Conservation (phyloP, 2,329 filamentous ascomycete species). For the Trichoderma polysporum region DNA sequence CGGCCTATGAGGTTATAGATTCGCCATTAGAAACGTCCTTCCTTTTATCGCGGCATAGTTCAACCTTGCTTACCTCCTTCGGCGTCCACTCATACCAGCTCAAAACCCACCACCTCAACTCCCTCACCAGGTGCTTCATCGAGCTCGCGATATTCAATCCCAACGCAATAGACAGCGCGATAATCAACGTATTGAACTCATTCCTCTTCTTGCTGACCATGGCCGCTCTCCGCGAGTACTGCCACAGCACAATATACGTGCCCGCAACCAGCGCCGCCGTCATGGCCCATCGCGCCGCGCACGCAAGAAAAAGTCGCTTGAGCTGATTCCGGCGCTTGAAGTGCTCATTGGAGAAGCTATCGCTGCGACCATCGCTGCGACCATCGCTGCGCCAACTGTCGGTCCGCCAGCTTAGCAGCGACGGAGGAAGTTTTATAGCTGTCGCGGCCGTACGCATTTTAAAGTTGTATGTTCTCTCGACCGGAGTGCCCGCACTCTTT, state of each 20-base stretch:
- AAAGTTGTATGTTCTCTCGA: background rate
- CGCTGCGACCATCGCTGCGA: constrained; percentile 21
- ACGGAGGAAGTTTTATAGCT: constrained; percentile 4
- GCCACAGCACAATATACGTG: constrained; percentile 32
- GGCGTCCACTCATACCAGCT: constrained; percentile 37
- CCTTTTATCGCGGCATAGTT: background rate
- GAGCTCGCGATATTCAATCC: constrained; percentile 44
- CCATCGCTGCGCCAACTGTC: constrained; percentile 25
- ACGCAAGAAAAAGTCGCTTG: constrained; percentile 23
- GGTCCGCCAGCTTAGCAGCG: constrained; percentile 11
- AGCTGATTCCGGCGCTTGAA: constrained; percentile 27
- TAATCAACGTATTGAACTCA: constrained; percentile 45
- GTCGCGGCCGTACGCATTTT: constrained; percentile 4
- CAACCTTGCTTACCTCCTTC: constrained; percentile 38
- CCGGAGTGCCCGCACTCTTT: constrained; percentile 1
- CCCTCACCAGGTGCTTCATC: constrained; percentile 44
- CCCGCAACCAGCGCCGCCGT: constrained; percentile 31
- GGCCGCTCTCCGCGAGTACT: constrained; percentile 31
- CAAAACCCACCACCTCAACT: constrained; percentile 49
- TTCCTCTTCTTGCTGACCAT: constrained; percentile 38
- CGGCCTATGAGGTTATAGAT: constrained; percentile 16
- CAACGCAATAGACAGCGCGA: constrained; percentile 43
- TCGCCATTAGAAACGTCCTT: background rate
- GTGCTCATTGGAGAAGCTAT: constrained; percentile 26
- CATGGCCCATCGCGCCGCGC: constrained; percentile 30